phyloP scores from a whole-genome alignment of 2,329 filamentous ascomycete species.

The Aspergillus aculeatinus region DNA sequence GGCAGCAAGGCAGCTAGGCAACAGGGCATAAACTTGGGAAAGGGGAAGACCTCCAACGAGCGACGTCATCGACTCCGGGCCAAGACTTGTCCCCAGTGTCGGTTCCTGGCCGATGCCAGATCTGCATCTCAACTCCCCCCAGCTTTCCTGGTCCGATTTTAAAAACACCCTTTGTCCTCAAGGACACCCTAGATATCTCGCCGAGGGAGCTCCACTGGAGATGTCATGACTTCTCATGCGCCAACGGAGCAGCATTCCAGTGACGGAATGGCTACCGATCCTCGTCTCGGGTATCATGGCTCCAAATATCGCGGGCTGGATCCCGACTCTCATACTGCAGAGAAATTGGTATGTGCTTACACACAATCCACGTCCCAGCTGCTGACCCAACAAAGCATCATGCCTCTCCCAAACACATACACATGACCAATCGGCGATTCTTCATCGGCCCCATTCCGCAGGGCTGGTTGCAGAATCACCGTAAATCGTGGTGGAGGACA shows the following conservation, averaged over 20 bases:
- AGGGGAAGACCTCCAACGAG: background rate
- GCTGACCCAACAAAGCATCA: slow-evolving; percentile 49
- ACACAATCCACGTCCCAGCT: background rate
- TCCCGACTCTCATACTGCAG: slow-evolving; percentile 54
- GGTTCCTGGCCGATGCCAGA: slow-evolving; percentile 5
- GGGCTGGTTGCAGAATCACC: slow-evolving; percentile 63
- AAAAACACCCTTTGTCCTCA: slow-evolving; percentile 1
- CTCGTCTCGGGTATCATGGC: slow-evolving; percentile 20
- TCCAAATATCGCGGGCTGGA: slow-evolving; percentile 39
- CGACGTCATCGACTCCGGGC: slow-evolving; percentile 33
- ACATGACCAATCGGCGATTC: slow-evolving; percentile 60
- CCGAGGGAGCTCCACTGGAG: background rate
- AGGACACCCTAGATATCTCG: background rate
- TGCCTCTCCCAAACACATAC: slow-evolving; percentile 60
- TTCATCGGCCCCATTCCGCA: slow-evolving; percentile 67
- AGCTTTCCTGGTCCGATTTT: slow-evolving; percentile 4
- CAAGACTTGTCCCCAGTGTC: background rate
- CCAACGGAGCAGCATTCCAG: slow-evolving; percentile 21
- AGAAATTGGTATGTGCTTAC: slow-evolving; percentile 50
- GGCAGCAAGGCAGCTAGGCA: background rate
- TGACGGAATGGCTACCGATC: slow-evolving; percentile 21
- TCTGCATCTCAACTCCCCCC: background rate
- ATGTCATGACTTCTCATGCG: slow-evolving; percentile 29
- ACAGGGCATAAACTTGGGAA: background rate
- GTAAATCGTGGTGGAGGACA: slow-evolving; percentile 61